A percentile compares a stretch with the other conserved stretches of the same genome.
These are phyloP conservation scores for Starmerella bombi DNA, from an alignment of 805 yeast species.

Conservation along the genomic window DNA sequence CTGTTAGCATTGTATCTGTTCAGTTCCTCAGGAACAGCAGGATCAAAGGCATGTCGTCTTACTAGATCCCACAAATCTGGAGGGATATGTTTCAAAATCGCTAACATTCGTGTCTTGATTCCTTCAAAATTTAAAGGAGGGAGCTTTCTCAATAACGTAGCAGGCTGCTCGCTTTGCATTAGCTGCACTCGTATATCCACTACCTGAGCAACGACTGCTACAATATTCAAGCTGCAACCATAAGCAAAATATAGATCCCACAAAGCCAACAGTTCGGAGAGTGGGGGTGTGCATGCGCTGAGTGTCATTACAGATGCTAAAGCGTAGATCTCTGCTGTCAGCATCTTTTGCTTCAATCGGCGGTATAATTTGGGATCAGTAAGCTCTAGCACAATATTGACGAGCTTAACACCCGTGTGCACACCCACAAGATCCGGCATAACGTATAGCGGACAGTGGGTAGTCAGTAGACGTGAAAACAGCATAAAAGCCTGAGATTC, in stretches of 20 bases:
- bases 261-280: constrained; percentile 55
- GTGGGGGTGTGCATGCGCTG: constrained; percentile 79
- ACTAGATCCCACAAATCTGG: constrained; percentile 48
- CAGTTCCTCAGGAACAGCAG: constrained; percentile 14
- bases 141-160: constrained; percentile 57
- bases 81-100: constrained; percentile 67
- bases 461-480: constrained; percentile 46
- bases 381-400: constrained; percentile 57
- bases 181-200: constrained; percentile 52
- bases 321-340: constrained; percentile 78
- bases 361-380: constrained; percentile 61
- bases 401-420: constrained; percentile 55
- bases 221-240: constrained; percentile 76
- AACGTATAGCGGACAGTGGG: constrained; percentile 64
- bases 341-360: constrained; percentile 45
- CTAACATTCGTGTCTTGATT: constrained; percentile 62
- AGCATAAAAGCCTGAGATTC: constrained; percentile 79
- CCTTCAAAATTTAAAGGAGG: constrained; percentile 62
- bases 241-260: constrained; percentile 91
- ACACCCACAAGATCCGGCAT: constrained; percentile 70
- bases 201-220: constrained; percentile 73
- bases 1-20: neutral
- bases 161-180: constrained; percentile 51
- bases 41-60: constrained; percentile 49
- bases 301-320: constrained; percentile 59